Conservation (phyloP, 2,329 filamentous ascomycete genomes). For the Pseudogymnoascus sp. region DNA sequence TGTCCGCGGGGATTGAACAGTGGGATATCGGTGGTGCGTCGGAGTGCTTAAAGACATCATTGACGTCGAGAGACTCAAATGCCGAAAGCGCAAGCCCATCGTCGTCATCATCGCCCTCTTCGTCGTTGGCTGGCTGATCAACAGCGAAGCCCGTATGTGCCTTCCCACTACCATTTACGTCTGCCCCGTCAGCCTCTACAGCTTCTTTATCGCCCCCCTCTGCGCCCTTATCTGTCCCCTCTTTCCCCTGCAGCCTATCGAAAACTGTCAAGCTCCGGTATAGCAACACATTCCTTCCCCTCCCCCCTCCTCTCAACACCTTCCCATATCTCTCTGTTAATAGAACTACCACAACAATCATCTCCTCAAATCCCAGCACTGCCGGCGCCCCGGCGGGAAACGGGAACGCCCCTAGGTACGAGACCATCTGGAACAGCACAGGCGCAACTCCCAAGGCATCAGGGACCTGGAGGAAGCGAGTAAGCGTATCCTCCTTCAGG, state of each 20-base stretch:
- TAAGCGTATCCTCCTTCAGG: conserved; percentile 62
- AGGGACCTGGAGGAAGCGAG: conserved; percentile 65
- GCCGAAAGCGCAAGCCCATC: conserved; percentile 62
- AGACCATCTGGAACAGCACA: conserved; percentile 64
- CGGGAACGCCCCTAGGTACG: conserved; percentile 65
- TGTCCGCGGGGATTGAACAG: conserved; percentile 67
- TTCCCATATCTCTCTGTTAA: conserved; percentile 62
- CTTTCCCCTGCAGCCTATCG: conserved; percentile 42
- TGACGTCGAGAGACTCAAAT: conserved; percentile 58
- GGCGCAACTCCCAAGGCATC: conserved; percentile 60
- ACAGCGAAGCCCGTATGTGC: conserved; percentile 33
- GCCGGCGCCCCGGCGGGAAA: conserved; percentile 64
- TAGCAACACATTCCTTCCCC: conserved; percentile 54
- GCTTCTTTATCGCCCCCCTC: background rate
- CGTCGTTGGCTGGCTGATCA: conserved; percentile 35
- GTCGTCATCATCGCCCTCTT: conserved; percentile 41
- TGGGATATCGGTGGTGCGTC: conserved; percentile 45
- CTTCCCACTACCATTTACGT: conserved; percentile 29
- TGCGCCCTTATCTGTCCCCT: conserved; percentile 22
- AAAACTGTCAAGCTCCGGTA: conserved; percentile 67
- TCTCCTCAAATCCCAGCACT: conserved; percentile 59
- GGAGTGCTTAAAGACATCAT: conserved; percentile 50
- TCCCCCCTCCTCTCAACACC: conserved; percentile 51
- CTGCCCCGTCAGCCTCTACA: conserved; percentile 21
- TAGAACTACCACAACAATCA: conserved; percentile 65